Percentiles rank a stretch among this genome's conserved stretches.
Conservation (phyloP, 2,329 filamentous ascomycete genomes). For the Shiraia sp. region DNA sequence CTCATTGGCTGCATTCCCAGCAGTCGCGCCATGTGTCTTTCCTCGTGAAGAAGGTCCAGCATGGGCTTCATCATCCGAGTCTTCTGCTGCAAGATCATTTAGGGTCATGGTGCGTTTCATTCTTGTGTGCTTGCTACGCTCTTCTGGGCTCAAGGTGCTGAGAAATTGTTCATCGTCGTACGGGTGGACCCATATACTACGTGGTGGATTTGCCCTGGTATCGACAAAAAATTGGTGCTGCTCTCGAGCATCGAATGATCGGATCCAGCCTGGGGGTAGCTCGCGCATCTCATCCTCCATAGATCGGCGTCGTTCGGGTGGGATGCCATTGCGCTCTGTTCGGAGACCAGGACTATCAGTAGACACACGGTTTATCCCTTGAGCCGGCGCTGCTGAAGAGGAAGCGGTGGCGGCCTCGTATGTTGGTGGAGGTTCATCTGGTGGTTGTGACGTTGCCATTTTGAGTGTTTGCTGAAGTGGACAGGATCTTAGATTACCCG, state of each 20-base stretch:
- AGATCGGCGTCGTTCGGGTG: slow-evolving; percentile 55
- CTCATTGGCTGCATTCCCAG: slow-evolving; percentile 8
- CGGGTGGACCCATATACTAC: slow-evolving; percentile 65
- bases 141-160: slow-evolving; percentile 50
- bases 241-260: slow-evolving; percentile 58
- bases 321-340: slow-evolving; percentile 57
- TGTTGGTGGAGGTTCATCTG: slow-evolving; percentile 36
- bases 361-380: slow-evolving; percentile 31
- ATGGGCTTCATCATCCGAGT: slow-evolving; percentile 34
- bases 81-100: slow-evolving; percentile 53
- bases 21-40: slow-evolving; percentile 2
- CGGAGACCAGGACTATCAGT: slow-evolving; percentile 34
- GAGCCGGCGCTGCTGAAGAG: slow-evolving; percentile 24
- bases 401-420: slow-evolving; percentile 37
- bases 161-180: slow-evolving; percentile 63
- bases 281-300: slow-evolving; percentile 65
- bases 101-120: slow-evolving; percentile 43
- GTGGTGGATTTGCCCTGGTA: slow-evolving; percentile 57
- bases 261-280: slow-evolving; percentile 61
- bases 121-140: slow-evolving; percentile 53
- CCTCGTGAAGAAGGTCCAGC: slow-evolving; percentile 11
- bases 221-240: slow-evolving; percentile 68
- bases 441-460: slow-evolving; percentile 28
- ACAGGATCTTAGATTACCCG: not conserved
- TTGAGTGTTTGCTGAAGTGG: not conserved